These are phyloP conservation scores for Poterioochromonas sp. DNA, from an alignment of 352 stramenopile genomes.

Conservation along the genomic window DNA sequence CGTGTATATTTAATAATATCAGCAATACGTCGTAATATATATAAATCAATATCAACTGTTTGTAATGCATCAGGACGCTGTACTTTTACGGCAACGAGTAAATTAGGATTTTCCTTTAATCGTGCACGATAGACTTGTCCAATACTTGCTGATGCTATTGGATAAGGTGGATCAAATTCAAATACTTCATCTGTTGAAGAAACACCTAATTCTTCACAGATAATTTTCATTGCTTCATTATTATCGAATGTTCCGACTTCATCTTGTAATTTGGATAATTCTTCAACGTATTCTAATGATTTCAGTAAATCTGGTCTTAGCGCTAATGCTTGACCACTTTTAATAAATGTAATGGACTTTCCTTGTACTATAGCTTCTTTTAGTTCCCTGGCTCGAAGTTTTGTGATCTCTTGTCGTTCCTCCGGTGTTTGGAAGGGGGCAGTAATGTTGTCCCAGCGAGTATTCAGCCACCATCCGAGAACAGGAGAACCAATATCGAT, in stretches of 20 bases:
- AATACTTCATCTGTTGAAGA: conserved; percentile 40
- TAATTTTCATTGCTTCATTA: conserved; percentile 60
- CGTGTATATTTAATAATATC: conserved; percentile 58
- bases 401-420: not conserved
- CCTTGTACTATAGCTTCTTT: conserved; percentile 22
- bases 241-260: conserved; percentile 63
- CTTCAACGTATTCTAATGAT: conserved; percentile 59
- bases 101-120: not conserved
- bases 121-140: conserved; percentile 49
- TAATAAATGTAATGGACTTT: conserved; percentile 32
- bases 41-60: conserved; percentile 64
- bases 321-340: conserved; percentile 58
- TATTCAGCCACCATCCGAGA: not conserved
- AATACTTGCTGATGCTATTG: conserved; percentile 54
- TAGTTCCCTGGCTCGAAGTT: not conserved
- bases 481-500: not conserved
- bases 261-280: conserved; percentile 63
- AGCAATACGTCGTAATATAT: conserved; percentile 56
- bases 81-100: conserved; percentile 21
- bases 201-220: conserved; percentile 53
- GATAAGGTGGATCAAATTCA: conserved; percentile 42
- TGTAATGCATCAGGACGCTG: conserved; percentile 57
- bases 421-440: not conserved
- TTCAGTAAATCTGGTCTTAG: conserved; percentile 62
- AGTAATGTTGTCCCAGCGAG: not conserved